Evolutionary conservation across 1,284 basidiomycete species (phyloP).

Genomic region (Apiotrichum brassicae): DNA sequence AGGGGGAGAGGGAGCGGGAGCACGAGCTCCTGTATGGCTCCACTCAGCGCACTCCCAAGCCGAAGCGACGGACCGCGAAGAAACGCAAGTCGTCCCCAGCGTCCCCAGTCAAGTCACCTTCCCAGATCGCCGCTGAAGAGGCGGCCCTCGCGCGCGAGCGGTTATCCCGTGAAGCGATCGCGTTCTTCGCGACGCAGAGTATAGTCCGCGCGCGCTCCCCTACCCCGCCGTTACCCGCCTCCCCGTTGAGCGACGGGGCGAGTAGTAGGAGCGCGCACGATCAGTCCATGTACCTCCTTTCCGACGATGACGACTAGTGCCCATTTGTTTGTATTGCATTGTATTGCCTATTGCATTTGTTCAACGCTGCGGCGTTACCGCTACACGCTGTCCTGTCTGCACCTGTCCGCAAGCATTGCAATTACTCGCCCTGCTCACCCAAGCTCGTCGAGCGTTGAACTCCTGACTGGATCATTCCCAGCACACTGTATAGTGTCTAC

Average conservation of each 20-base stretch:
- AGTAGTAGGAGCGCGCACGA: too few species aligned
- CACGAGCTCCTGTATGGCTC: slow-evolving; percentile 11
- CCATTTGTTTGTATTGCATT: too few species aligned
- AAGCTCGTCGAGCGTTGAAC: too few species aligned
- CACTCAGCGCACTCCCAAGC: not conserved
- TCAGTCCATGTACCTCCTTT: not conserved
- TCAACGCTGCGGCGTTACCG: too few species aligned
- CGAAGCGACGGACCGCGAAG: not conserved
- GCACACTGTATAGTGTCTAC: too few species aligned
- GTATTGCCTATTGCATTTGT: too few species aligned
- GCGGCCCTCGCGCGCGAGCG: slow-evolving; percentile 7
- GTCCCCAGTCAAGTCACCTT: not conserved
- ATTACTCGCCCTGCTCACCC: too few species aligned
- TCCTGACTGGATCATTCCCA: too few species aligned
- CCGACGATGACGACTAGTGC: not conserved
- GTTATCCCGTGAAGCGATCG: slow-evolving; percentile 22
- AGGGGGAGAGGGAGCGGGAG: slow-evolving; percentile 15
- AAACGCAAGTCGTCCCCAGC: not conserved
- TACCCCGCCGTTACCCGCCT: not conserved
- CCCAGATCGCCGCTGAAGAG: not conserved
- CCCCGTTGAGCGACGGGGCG: too few species aligned
- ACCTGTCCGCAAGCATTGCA: too few species aligned
- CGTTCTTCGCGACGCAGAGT: slow-evolving; percentile 35
- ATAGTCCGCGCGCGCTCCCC: slow-evolving; percentile 14
- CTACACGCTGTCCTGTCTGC: too few species aligned